Conservation (phyloP, 805 yeast genomes). For the Metschnikowia cerradonensis region DNA sequence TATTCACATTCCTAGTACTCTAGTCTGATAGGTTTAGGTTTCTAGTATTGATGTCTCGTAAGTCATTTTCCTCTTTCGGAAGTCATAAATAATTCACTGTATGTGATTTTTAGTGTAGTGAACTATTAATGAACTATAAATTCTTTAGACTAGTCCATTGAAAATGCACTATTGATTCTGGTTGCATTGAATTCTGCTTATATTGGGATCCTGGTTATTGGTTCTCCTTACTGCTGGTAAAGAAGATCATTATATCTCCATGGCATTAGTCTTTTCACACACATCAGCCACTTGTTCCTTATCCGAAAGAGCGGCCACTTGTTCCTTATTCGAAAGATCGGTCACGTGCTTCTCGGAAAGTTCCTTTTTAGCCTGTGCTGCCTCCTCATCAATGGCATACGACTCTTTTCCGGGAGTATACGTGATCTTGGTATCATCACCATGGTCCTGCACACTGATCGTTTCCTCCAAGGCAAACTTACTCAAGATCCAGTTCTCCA, state of each 20-base stretch:
- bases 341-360: constrained; percentile 23
- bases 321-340: constrained; percentile 6
- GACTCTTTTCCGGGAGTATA: constrained; percentile 42
- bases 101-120: too few relatives aligned
- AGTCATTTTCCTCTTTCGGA: too few relatives aligned
- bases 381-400: constrained; percentile 38
- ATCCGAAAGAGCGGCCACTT: constrained; percentile 35
- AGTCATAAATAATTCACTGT: too few relatives aligned
- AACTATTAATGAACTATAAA: too few relatives aligned
- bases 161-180: too few relatives aligned
- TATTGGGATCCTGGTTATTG: too few relatives aligned
- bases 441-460: constrained; percentile 39
- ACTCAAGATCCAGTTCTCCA: constrained; percentile 72
- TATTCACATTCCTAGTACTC: too few relatives aligned
- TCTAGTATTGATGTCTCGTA: too few relatives aligned
- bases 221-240: too few relatives aligned
- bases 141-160: too few relatives aligned
- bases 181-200: too few relatives aligned
- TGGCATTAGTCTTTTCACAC: constrained; percentile 24
- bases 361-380: constrained; percentile 21
- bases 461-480: constrained; percentile 66
- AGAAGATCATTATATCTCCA: constrained; percentile 11
- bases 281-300: constrained; percentile 40
- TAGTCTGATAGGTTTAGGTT: too few relatives aligned
- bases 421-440: constrained; percentile 40